phyloP scores from a whole-genome alignment of 345 rosid genomes.

The Lepidium sativum region DNA sequence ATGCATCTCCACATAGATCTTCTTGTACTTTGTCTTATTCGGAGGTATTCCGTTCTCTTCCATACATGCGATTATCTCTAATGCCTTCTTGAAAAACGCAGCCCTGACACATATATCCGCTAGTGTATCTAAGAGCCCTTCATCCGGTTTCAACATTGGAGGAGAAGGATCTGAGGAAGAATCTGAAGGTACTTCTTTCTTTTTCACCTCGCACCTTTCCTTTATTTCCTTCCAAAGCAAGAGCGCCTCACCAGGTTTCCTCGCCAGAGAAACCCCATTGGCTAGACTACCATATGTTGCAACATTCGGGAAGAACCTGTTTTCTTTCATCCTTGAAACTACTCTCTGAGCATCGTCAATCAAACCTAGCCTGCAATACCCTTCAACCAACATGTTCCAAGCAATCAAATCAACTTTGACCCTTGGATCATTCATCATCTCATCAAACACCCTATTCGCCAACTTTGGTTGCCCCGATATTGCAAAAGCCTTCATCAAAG shows the following conservation, averaged over 20 bases:
- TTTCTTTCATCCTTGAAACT: slow-evolving; percentile 61
- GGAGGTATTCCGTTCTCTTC: slow-evolving; percentile 84
- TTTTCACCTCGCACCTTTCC: slow-evolving; percentile 43
- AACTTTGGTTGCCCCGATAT: slow-evolving; percentile 79
- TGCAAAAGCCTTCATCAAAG: slow-evolving; percentile 96
- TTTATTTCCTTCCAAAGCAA: slow-evolving; percentile 83
- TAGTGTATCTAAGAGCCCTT: slow-evolving; percentile 56
- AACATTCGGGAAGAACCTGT: slow-evolving; percentile 60
- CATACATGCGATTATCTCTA: slow-evolving; percentile 89
- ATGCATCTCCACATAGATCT: slow-evolving; percentile 89
- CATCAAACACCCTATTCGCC: slow-evolving; percentile 79
- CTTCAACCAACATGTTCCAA: slow-evolving; percentile 91
- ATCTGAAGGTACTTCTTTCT: slow-evolving; percentile 26
- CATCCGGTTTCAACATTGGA: slow-evolving; percentile 63
- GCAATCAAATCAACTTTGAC: slow-evolving; percentile 82
- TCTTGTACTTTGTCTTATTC: slow-evolving; percentile 78
- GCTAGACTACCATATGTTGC: slow-evolving; percentile 87
- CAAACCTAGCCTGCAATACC: slow-evolving; percentile 63
- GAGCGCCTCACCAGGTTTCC: slow-evolving; percentile 96
- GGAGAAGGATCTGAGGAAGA: slow-evolving; percentile 23
- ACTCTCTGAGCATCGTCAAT: slow-evolving; percentile 75
- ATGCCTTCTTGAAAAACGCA: slow-evolving; percentile 82
- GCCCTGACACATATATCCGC: slow-evolving; percentile 92
- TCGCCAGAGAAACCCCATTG: slow-evolving; percentile 67
- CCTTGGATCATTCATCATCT: slow-evolving; percentile 71